Base-by-base conservation (phyloP, 208 protist species). In the Leishmania tropica region DNA sequence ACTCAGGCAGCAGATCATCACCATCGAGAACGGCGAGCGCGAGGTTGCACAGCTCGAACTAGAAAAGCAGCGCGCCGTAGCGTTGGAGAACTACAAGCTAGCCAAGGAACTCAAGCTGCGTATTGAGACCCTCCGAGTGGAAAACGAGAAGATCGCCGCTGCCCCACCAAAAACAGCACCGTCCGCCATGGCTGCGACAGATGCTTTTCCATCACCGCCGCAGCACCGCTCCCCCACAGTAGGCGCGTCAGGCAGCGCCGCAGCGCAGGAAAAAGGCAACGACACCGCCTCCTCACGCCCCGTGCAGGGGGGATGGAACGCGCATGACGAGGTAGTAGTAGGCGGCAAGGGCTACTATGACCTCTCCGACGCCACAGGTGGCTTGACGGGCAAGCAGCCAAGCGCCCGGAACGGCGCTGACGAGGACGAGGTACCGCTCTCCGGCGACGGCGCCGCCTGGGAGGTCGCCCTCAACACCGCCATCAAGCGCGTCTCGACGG, bases 61-160 rank as follows among this genome's bases (percentile, higher is more conserved):
- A 76, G 86, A 93, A 73, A 98, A 98, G 74, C 37, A 71, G n/a
- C 78, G 79, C 47, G 95, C 95, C 11, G 90, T 97, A 24, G 74
- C 83, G 37, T 70, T 87, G 62, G 96, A 98, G 80, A 88, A 98
- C 82, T 98, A 96, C 81, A 76, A 45, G 47, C 81, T 81, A 28
- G 95, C 96, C 62, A 98, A 98, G 85, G 68, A 89, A 40, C 79
- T 98, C 28, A 98, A 97, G 78, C 74, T 73, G 62, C 81, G 88
- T 65, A 98, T 98, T 60, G 90, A 94, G n/a, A 73, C 76, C 37
- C 79, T 97, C 13, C 84, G 87, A 24, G 53, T 40, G 37, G 78
- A 19, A 6, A 79, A 45, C 45, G 78, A 83, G 67, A 70, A 48
- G 78, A 53, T 77, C 0, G 74, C 78, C 53, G 62, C 53, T 35